These are phyloP conservation scores for Leavenworthia alabamica DNA, from an alignment of 345 rosid genomes.

Conservation along the genomic window DNA sequence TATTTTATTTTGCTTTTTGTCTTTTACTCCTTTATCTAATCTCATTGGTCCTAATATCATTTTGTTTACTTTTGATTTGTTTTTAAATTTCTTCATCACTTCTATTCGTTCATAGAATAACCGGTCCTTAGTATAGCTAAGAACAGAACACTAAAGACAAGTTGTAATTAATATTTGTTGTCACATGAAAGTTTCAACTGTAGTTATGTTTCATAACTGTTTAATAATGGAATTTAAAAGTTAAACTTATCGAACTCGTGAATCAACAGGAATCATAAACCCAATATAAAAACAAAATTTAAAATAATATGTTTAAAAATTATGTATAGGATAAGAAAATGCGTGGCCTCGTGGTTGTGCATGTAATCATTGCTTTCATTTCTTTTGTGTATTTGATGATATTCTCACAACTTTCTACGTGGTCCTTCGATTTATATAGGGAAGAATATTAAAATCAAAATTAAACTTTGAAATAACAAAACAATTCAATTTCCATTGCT, in stretches of 20 bases:
- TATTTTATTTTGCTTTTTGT: not conserved
- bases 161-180: not conserved
- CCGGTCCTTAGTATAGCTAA: not conserved
- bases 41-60: not conserved
- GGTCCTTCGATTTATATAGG: conserved; percentile 2
- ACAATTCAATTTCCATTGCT: not conserved
- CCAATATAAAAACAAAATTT: not conserved
- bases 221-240: not conserved
- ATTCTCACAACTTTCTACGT: conserved; percentile 11
- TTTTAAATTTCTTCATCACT: not conserved
- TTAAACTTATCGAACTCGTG: not conserved
- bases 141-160: not conserved
- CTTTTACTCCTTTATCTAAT: not conserved
- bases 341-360: conserved; percentile 32
- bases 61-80: not conserved
- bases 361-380: conserved; percentile 28
- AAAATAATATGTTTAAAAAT: not conserved
- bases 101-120: not conserved
- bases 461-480: not conserved
- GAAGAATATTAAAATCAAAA: conserved; percentile 1
- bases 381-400: conserved; percentile 13
- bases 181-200: not conserved
- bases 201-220: not conserved
- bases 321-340: conserved; percentile 23
- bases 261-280: not conserved